phyloP scores from a whole-genome alignment of 768 basidiomycete species.

The Kwoniella mangroviensis region DNA sequence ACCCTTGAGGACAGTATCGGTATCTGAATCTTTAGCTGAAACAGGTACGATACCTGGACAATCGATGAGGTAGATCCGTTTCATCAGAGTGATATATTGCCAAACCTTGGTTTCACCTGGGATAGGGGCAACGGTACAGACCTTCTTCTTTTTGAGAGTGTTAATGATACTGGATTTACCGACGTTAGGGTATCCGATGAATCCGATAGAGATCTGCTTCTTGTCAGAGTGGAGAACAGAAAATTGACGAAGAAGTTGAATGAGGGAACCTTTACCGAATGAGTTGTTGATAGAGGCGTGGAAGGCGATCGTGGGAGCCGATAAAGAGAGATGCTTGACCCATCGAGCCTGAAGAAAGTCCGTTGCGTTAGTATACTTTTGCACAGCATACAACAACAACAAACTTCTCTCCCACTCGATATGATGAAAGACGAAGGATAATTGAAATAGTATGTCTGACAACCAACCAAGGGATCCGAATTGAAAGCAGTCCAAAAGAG shows the following conservation, averaged over 20 bases:
- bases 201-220: slow-evolving; percentile 98
- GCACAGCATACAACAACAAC: slow-evolving; percentile 11
- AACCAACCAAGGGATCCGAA: slow-evolving; percentile 61
- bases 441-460: slow-evolving; percentile 57
- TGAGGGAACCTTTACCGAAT: slow-evolving; percentile 97
- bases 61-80: slow-evolving; percentile 97
- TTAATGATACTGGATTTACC: slow-evolving; percentile 98
- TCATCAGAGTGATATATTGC: slow-evolving; percentile 98
- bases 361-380: not conserved
- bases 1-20: slow-evolving; percentile 91
- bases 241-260: slow-evolving; percentile 94
- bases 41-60: slow-evolving; percentile 98
- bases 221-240: slow-evolving; percentile 96
- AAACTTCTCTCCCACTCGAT: not conserved
- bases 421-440: not conserved
- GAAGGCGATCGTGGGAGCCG: slow-evolving; percentile 95
- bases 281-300: slow-evolving; percentile 99
- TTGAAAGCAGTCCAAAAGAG: slow-evolving; percentile 34
- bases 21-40: slow-evolving; percentile 86
- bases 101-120: slow-evolving; percentile 99
- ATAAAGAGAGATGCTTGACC: slow-evolving; percentile 90
- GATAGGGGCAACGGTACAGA: slow-evolving; percentile 93
- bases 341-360: slow-evolving; percentile 74
- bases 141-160: slow-evolving; percentile 96
- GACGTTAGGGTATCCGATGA: slow-evolving; percentile 97